These are phyloP conservation scores for Barnettozyma salicaria DNA, from an alignment of 805 yeast genomes.

Conservation along the genomic window DNA sequence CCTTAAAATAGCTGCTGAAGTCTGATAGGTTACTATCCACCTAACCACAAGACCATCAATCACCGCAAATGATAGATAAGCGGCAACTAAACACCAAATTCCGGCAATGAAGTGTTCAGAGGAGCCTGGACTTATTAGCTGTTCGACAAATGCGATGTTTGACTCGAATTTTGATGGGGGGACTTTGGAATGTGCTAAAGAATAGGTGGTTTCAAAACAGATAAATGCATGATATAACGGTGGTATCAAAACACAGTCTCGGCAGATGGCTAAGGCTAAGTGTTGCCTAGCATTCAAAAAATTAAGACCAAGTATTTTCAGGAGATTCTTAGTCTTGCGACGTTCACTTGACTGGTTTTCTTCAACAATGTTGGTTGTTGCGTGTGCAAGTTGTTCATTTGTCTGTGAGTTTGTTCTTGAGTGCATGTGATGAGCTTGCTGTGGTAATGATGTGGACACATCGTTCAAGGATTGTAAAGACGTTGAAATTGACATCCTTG, in stretches of 20 bases:
- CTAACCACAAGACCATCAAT: conserved; percentile 86
- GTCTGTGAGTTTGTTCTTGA: not conserved
- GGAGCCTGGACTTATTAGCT: conserved; percentile 53
- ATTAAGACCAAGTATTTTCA: conserved; percentile 61
- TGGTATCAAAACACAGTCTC: conserved; percentile 71
- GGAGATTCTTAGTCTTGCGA: conserved; percentile 11
- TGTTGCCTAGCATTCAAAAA: conserved; percentile 74
- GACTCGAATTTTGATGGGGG: conserved; percentile 1
- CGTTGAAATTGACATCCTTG: conserved; percentile 5
- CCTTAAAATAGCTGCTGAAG: conserved; percentile 81
- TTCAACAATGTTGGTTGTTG: not conserved
- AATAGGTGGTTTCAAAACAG: conserved; percentile 30
- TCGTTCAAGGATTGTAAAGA: conserved; percentile 3
- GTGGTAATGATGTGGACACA: not conserved
- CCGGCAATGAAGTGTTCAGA: conserved; percentile 79
- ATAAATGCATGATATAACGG: conserved; percentile 49
- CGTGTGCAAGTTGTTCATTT: not conserved
- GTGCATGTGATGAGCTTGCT: not conserved
- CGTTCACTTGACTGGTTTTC: conserved; percentile 9
- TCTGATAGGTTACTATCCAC: conserved; percentile 89
- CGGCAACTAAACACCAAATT: conserved; percentile 89
- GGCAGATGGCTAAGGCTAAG: conserved; percentile 65
- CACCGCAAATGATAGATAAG: conserved; percentile 75
- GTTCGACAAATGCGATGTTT: not conserved
- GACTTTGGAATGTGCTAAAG: conserved; percentile 1